Base-by-base conservation (phyloP, 2,329 filamentous ascomycete genomes). In the Talaromyces atroroseus region DNA sequence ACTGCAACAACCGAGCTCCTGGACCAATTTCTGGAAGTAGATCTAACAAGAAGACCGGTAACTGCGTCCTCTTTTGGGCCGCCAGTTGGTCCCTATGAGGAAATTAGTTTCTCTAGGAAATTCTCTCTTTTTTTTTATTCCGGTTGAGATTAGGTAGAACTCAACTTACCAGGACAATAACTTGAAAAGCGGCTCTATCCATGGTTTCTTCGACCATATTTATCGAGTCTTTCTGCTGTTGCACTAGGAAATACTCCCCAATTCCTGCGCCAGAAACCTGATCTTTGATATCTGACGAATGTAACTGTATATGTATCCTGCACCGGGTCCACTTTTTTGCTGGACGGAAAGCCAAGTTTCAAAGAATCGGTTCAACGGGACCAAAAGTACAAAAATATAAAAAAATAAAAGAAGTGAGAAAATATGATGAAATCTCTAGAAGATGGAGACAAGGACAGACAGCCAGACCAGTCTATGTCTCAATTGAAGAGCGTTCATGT, bases 1-100 rank as follows among this genome's bases (percentile, higher is more conserved):
- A 99, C 87, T n/a, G 92, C 91, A 26, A 97, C 78, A 42, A 96
- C 73, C 0, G 91, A 96, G 46, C 88, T 87, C 64, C 86, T 88
- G 49, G 81, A 78, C 94, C 94, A 99, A 60, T 85, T 82, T 52
- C 87, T 83, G 29, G 86, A 82, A 10, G 87, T 80, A 4, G 92
- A 92, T 48, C 92, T 87, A 48, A 97, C 89, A 20, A 99, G 82
- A 57, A 97, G 85, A 2, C 91, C 90, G 0, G 92, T 96, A 23
- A 90, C 88, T 70, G 92, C 94, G 71, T 90, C 86, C 79, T 99
- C 94, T 65, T 84, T 82, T 32, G 94, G 94, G 52, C 94, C 94
- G 58, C 94, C 94, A 51, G 90, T 90, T 47, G 90, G 85, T 61
- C 94, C 94, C 91, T 61, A 58, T 52, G 34, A n/a, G 7, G 52